Percentiles rank a stretch among this genome's conserved stretches.
Evolutionary conservation across 1,284 basidiomycete species (phyloP).

Genomic region (Pterula multifida): DNA sequence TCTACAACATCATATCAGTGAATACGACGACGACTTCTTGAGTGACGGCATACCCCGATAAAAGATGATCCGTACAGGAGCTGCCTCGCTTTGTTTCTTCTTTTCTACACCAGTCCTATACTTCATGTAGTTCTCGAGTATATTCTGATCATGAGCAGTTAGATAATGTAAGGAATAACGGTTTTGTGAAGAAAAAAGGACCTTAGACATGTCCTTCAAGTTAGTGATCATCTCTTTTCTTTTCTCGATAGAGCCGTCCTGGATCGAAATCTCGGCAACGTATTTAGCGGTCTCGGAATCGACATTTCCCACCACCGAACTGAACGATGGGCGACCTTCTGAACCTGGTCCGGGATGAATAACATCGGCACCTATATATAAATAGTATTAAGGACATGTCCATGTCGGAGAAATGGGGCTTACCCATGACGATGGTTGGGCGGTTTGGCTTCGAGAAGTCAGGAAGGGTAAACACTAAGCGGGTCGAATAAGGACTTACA

Average conservation of each 20-base stretch:
- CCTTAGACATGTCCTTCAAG: slow-evolving; percentile 47
- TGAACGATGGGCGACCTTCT: slow-evolving; percentile 62
- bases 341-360: slow-evolving; percentile 70
- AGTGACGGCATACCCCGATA: slow-evolving; percentile 40
- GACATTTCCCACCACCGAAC: slow-evolving; percentile 62
- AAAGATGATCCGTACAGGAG: slow-evolving; percentile 61
- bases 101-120: slow-evolving; percentile 44
- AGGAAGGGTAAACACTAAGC: not conserved
- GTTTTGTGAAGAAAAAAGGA: slow-evolving; percentile 16
- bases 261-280: slow-evolving; percentile 33
- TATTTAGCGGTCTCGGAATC: slow-evolving; percentile 52
- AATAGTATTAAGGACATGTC: not conserved
- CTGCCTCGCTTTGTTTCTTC: slow-evolving; percentile 24
- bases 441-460: slow-evolving; percentile 30
- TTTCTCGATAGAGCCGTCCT: slow-evolving; percentile 50
- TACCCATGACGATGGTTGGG: slow-evolving; percentile 72
- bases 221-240: slow-evolving; percentile 68
- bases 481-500: not conserved
- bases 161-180: no score
- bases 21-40: slow-evolving; percentile 4
- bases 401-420: slow-evolving; percentile 9
- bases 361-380: slow-evolving; percentile 57
- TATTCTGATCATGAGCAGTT: slow-evolving; percentile 22
- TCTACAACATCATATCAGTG: slow-evolving; percentile 30
- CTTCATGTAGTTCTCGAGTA: slow-evolving; percentile 40